Conservation (phyloP, 2,329 filamentous ascomycete genomes). For the Colletotrichum liaoningense region DNA sequence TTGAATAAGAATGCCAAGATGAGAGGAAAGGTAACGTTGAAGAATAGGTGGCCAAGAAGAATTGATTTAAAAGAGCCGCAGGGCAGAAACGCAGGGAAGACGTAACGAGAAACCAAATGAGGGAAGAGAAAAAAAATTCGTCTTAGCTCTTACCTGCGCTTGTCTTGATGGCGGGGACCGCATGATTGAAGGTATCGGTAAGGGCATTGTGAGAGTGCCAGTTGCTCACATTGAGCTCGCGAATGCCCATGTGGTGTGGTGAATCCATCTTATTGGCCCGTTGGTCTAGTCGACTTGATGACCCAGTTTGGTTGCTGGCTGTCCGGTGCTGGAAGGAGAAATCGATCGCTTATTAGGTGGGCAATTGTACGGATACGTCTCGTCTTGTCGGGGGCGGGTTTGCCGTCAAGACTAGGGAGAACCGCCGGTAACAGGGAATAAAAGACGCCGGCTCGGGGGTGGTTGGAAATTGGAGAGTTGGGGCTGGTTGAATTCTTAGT, state of each 20-base stretch:
- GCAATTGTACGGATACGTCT: neutral
- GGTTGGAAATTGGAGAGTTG: slow-evolving; percentile 5
- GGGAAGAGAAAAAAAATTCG: neutral
- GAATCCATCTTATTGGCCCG: slow-evolving; percentile 48
- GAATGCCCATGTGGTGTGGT: slow-evolving; percentile 52
- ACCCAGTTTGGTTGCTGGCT: neutral
- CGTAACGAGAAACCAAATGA: slow-evolving; percentile 27
- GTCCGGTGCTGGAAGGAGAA: neutral
- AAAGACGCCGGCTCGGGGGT: neutral
- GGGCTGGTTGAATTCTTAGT: slow-evolving; percentile 17
- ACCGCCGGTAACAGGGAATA: neutral
- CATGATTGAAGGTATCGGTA: slow-evolving; percentile 64
- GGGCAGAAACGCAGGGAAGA: neutral
- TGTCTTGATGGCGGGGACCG: slow-evolving; percentile 68
- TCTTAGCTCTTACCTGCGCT: slow-evolving; percentile 66
- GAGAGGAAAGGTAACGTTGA: neutral
- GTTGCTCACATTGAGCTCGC: slow-evolving; percentile 63
- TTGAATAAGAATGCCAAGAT: neutral
- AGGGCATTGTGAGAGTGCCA: slow-evolving; percentile 58
- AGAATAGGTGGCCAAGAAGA: neutral
- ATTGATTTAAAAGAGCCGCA: slow-evolving; percentile 2
- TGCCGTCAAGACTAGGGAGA: neutral
- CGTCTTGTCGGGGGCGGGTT: neutral
- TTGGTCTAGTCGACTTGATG: neutral
- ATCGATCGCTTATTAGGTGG: neutral